Percentiles rank a stretch among this genome's conserved stretches.
Conservation (phyloP, 148 eudicot genomes). For the Amaranthus palmeri region DNA sequence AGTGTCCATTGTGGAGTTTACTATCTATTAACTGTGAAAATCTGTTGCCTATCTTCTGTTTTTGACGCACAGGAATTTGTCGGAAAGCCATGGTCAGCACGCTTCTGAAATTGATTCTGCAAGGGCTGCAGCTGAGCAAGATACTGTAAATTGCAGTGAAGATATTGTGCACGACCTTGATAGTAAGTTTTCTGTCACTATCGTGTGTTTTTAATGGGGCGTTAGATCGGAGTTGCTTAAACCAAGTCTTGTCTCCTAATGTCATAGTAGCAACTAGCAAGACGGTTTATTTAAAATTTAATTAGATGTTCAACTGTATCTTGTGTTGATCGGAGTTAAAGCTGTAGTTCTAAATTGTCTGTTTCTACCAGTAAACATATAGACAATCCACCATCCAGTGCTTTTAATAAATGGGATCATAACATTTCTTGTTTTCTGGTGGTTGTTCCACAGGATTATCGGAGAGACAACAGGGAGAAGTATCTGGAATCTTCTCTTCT, state of each 20-base stretch:
- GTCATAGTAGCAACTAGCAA: no score
- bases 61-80: slow-evolving; percentile 41
- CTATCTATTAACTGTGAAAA: not conserved
- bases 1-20: not conserved
- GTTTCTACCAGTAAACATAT: not conserved
- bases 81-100: slow-evolving; percentile 57
- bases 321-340: not conserved
- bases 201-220: not conserved
- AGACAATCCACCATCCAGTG: not conserved
- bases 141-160: slow-evolving; percentile 48
- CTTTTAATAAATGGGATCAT: not conserved
- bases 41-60: not conserved
- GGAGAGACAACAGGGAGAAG: slow-evolving; percentile 48
- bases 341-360: not conserved
- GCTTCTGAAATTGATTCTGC: slow-evolving; percentile 57
- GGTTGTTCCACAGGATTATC: slow-evolving; percentile 42
- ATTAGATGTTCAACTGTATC: not conserved
- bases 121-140: slow-evolving; percentile 59
- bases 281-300: not conserved
- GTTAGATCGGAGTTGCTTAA: not conserved
- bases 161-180: slow-evolving; percentile 46
- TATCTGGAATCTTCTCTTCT: slow-evolving; percentile 44
- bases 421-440: not conserved
- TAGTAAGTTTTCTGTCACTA: slow-evolving; percentile 36
- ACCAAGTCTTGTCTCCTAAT: not conserved